Evolutionary conservation across 352 stramenopile genomes (phyloP).

Genomic region (Globisporangium nunn): DNA sequence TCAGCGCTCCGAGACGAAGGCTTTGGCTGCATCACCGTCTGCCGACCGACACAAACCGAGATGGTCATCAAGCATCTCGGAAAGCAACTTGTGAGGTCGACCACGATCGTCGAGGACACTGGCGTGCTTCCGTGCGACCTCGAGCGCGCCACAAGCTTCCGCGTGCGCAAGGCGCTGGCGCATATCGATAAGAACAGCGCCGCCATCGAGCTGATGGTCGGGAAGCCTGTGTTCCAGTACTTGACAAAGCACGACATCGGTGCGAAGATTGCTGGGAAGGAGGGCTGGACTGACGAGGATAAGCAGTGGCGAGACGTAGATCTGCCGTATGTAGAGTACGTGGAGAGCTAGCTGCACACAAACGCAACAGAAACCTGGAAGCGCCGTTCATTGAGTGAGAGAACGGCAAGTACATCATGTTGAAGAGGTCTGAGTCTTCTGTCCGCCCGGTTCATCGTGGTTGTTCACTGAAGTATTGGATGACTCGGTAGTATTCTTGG

Average conservation of each 20-base stretch:
- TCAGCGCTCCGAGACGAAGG: conserved; percentile 54
- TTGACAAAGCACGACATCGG: conserved; percentile 48
- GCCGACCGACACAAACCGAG: conserved; percentile 53
- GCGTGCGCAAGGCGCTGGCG: conserved; percentile 42
- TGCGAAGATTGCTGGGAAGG: conserved; percentile 44
- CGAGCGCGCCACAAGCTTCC: conserved; percentile 58
- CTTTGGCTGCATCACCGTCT: conserved; percentile 65
- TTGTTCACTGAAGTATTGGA: too few species aligned
- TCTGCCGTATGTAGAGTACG: conserved; percentile 69
- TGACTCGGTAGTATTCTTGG: too few species aligned
- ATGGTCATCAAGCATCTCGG: conserved; percentile 72
- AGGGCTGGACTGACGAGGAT: conserved; percentile 58
- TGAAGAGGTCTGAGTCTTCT: too few species aligned
- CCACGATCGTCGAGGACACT: conserved; percentile 66
- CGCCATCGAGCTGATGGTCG: conserved; percentile 64
- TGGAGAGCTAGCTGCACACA: conserved; percentile 26
- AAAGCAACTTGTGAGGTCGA: conserved; percentile 44
- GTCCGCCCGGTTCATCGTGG: too few species aligned
- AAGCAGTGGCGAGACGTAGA: conserved; percentile 56
- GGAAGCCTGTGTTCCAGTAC: conserved; percentile 58
- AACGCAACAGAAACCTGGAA: neutral
- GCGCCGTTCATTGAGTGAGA: too few species aligned
- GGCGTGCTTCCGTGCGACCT: conserved; percentile 60
- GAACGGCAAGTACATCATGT: too few species aligned
- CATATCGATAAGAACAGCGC: conserved; percentile 21